Percentiles rank a stretch among this genome's conserved stretches.
Conservation (phyloP, 352 stramenopile genomes). For the Phytophthora ramorum region DNA sequence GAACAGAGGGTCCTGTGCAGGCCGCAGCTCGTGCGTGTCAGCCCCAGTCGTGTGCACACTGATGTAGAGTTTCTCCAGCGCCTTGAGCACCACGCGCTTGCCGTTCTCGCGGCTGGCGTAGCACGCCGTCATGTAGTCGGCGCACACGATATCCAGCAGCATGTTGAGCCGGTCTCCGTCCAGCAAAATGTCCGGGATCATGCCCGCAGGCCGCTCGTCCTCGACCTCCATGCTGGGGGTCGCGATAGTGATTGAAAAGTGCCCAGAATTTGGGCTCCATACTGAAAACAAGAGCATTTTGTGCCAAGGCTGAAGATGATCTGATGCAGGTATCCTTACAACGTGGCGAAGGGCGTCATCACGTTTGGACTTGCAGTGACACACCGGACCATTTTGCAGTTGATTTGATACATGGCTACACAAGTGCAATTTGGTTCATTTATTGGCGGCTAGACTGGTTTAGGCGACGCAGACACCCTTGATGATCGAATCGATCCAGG, state of each 20-base stretch:
- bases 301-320: conserved; percentile 1
- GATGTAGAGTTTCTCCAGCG: conserved; percentile 83
- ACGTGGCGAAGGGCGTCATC: conserved; percentile 19
- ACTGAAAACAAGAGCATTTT: conserved; percentile 3
- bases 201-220: conserved; percentile 30
- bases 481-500: conserved; percentile 55
- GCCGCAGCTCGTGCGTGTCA: conserved; percentile 18
- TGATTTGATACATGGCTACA: too few species aligned
- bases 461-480: conserved; percentile 35
- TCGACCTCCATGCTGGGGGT: conserved; percentile 20
- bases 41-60: conserved; percentile 60
- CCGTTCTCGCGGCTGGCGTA: conserved; percentile 88
- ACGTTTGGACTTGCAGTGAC: conserved; percentile 6
- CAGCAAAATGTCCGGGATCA: conserved; percentile 70
- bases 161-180: conserved; percentile 84
- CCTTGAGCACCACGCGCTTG: conserved; percentile 78
- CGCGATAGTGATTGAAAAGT: conserved; percentile 12
- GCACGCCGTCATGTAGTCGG: conserved; percentile 87
- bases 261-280: conserved; percentile 10
- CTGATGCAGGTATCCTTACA: conserved; percentile 20
- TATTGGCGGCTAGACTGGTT: conserved; percentile 8
- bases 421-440: conserved; percentile 20
- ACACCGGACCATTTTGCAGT: conserved; percentile 5
- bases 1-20: conserved; percentile 57
- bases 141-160: conserved; percentile 86